Percentiles rank a stretch among this genome's conserved stretches.
phyloP scores from a whole-genome alignment of 805 yeast genomes.

The Suhomyces prunicola region DNA sequence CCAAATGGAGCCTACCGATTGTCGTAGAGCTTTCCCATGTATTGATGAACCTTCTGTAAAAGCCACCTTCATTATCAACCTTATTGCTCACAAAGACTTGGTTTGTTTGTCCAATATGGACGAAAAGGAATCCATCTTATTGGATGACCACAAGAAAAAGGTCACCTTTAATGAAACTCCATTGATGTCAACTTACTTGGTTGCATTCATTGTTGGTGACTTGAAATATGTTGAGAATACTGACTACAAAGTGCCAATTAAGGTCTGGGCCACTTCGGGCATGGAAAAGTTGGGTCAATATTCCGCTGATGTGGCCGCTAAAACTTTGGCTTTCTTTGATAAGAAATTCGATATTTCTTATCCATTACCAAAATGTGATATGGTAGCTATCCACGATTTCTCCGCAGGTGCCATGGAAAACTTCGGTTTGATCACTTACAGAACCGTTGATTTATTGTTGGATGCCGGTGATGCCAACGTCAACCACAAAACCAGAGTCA shows the following conservation, averaged over 20 bases:
- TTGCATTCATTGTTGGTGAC: constrained; percentile 81
- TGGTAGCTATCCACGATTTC: constrained; percentile 81
- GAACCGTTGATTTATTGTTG: constrained; percentile 70
- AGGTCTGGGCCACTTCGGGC: constrained; percentile 80
- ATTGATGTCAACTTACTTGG: constrained; percentile 78
- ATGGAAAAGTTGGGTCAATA: constrained; percentile 66
- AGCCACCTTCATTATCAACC: constrained; percentile 64
- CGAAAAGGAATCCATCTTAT: constrained; percentile 44
- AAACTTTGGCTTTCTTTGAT: constrained; percentile 71
- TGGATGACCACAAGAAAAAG: constrained; percentile 47
- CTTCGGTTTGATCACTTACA: constrained; percentile 76
- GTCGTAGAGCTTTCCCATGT: constrained; percentile 84
- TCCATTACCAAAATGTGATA: constrained; percentile 77
- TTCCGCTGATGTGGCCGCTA: constrained; percentile 72
- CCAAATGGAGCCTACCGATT: constrained; percentile 85
- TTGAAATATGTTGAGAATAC: constrained; percentile 67
- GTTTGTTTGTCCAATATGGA: constrained; percentile 73
- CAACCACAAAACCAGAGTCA: constrained; percentile 66
- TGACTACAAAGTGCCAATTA: constrained; percentile 68
- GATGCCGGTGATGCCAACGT: constrained; percentile 69
- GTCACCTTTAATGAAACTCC: constrained; percentile 75
- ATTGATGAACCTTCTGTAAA: constrained; percentile 82
- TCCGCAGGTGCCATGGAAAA: constrained; percentile 91
- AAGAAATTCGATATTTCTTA: constrained; percentile 70
- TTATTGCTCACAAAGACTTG: constrained; percentile 53